A percentile compares a stretch with the other conserved stretches of the same genome.
These are phyloP conservation scores for Penicillium pancosmium DNA, from an alignment of 495 filamentous ascomycete genomes.

Conservation along the genomic window DNA sequence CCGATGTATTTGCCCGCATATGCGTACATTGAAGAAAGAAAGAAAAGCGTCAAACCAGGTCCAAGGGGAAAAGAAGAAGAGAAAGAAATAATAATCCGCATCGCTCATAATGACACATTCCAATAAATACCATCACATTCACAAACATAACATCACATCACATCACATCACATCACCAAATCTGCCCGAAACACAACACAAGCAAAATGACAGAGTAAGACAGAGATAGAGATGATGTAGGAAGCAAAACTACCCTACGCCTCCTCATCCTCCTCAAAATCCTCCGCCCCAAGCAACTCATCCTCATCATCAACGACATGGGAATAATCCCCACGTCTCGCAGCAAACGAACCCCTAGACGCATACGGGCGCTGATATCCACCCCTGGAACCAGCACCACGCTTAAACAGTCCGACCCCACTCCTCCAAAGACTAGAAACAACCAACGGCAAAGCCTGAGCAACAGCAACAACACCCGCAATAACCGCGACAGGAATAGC, in stretches of 20 bases:
- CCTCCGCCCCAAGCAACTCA: conserved; percentile 87
- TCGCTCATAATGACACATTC: conserved; percentile 35
- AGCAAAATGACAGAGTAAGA: no score
- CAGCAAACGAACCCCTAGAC: conserved; percentile 80
- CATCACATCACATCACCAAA: conserved; percentile 34
- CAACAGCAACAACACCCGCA: conserved; percentile 74
- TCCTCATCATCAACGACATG: conserved; percentile 90
- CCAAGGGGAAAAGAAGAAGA: conserved; percentile 1
- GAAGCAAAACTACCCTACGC: no score
- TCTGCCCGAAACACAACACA: no score
- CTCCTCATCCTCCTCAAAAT: conserved; percentile 92
- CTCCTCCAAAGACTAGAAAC: conserved; percentile 67
- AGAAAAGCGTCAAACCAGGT: not conserved
- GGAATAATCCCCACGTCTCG: conserved; percentile 78
- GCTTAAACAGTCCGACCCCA: conserved; percentile 45
- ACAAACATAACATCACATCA: conserved; percentile 3
- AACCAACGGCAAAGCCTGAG: conserved; percentile 74
- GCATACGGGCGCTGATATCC: conserved; percentile 70
- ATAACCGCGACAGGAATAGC: conserved; percentile 78
- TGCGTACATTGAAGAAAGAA: not conserved
- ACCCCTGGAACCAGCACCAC: conserved; percentile 16
- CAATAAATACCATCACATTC: conserved; percentile 21
- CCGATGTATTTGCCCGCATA: no score
- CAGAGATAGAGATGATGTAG: no score
- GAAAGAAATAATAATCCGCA: not conserved